A percentile compares a stretch with the other conserved stretches of the same genome.
These are phyloP conservation scores for Fraxinus floribunda DNA, from an alignment of 305 asterid species.

Conservation along the genomic window DNA sequence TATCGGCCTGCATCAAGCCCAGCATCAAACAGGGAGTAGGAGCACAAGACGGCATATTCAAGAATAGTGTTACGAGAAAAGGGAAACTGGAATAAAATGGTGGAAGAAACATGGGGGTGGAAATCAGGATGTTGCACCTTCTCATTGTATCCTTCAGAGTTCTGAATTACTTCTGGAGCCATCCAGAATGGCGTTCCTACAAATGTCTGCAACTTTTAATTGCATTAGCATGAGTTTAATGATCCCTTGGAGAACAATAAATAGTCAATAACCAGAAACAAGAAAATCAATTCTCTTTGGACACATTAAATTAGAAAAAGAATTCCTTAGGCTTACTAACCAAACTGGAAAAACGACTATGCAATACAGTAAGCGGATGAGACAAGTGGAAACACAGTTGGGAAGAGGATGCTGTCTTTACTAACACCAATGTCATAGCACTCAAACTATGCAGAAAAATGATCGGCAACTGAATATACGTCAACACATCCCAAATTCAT, in stretches of 20 bases:
- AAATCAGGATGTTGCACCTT: constrained; percentile 47
- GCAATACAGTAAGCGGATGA: constrained; percentile 5
- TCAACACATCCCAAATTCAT: constrained; percentile 4
- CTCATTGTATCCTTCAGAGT: constrained; percentile 92
- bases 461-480: constrained; percentile 1
- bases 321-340: constrained; percentile 7
- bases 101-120: neutral
- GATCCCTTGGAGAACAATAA: constrained; percentile 29
- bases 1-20: constrained; percentile 80
- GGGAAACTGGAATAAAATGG: neutral
- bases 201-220: constrained; percentile 72
- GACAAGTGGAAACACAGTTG: constrained; percentile 9
- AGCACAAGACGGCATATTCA: constrained; percentile 15
- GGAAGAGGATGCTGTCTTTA: constrained; percentile 2
- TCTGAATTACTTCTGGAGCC: constrained; percentile 99
- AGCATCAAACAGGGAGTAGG: constrained; percentile 4
- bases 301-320: neutral
- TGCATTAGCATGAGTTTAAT: constrained; percentile 48
- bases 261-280: constrained; percentile 17
- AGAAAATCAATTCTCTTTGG: constrained; percentile 14
- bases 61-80: constrained; percentile 10
- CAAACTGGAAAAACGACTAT: constrained; percentile 13
- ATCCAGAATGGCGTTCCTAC: constrained; percentile 99
- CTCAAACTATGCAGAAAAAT: neutral
- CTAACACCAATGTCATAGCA: neutral